Evolutionary conservation across 1,139 yeast genomes (phyloP), one percentile per base, ranked within the genome.

Genomic region (Yamadazyma friedrichii): DNA sequence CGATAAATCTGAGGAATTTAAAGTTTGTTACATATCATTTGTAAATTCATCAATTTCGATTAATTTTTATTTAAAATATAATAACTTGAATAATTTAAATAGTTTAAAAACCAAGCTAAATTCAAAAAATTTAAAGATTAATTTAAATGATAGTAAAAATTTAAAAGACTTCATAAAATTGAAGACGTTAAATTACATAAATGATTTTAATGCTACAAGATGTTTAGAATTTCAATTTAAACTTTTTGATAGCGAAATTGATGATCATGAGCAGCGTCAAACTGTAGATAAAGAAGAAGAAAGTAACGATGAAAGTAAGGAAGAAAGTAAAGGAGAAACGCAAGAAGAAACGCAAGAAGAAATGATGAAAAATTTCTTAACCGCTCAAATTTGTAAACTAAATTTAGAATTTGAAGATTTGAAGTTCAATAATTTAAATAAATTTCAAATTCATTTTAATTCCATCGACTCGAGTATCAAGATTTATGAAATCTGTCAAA

Each of bases 401-500:
- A 27, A 34, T 25, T 11, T 38, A 5, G 42, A 40, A 26, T 29
- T 15, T 34, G 48, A 41, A 27, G 24, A 20, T 20, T 20, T 20
- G 8, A 38, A 38, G 24, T 42, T 36, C 15, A 34, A 35, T 41
- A 12, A 35, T n/a, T 9, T 31, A 33, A 3, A 38, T 52, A 10
- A 24, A 32, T 34, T 15, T 40, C 16, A 29, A 36, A 55, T 66
- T 11, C 76, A 71, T 49, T 72, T 64, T 43, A 63, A 66, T 12
- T 63, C 73, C 2, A 69, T 72, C 16, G 76, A 70, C 44, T 50
- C 71, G 3, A 67, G 73, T 15, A 67, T 72, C 26, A 64, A 60
- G 42, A 51, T 67, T 29, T 69, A 61, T 43, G 78, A 72, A 48
- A 53, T 49, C 44, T 61, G 58, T 43, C 48, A 51, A 28, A 58